Conservation (phyloP, 805 yeast species). For the Metschnikowia bowlesiae region DNA sequence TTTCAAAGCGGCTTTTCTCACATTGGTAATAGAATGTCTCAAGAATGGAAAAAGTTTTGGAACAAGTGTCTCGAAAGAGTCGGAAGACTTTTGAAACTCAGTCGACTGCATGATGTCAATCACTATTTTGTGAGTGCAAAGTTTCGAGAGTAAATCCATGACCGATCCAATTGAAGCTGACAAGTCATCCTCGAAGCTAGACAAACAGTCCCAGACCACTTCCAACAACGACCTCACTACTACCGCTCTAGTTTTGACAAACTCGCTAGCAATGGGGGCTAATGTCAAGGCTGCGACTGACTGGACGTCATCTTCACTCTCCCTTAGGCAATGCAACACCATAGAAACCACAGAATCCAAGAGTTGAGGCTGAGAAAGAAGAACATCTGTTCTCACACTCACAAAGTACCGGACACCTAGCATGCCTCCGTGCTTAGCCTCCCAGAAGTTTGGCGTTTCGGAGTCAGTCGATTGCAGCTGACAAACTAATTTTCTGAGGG, state of each 20-base stretch:
- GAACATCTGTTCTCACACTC: slow-evolving; percentile 77
- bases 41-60: slow-evolving; percentile 90
- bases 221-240: slow-evolving; percentile 47
- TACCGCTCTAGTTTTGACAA: slow-evolving; percentile 59
- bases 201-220: slow-evolving; percentile 88
- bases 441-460: slow-evolving; percentile 66
- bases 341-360: slow-evolving; percentile 72
- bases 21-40: slow-evolving; percentile 89
- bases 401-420: slow-evolving; percentile 89
- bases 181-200: slow-evolving; percentile 83
- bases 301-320: slow-evolving; percentile 91
- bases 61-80: slow-evolving; percentile 69
- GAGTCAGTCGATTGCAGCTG: slow-evolving; percentile 49
- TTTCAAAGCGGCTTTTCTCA: slow-evolving; percentile 80
- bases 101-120: slow-evolving; percentile 63
- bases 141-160: slow-evolving; percentile 85
- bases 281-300: slow-evolving; percentile 93
- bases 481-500: slow-evolving; percentile 63
- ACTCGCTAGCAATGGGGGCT: slow-evolving; percentile 83
- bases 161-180: slow-evolving; percentile 94
- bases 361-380: slow-evolving; percentile 52
- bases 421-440: slow-evolving; percentile 97
- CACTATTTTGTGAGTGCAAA: slow-evolving; percentile 79
- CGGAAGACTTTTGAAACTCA: slow-evolving; percentile 46
- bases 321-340: slow-evolving; percentile 78